These are phyloP conservation scores for Dioszegia hungarica DNA, from an alignment of 768 basidiomycete species.

Conservation along the genomic window DNA sequence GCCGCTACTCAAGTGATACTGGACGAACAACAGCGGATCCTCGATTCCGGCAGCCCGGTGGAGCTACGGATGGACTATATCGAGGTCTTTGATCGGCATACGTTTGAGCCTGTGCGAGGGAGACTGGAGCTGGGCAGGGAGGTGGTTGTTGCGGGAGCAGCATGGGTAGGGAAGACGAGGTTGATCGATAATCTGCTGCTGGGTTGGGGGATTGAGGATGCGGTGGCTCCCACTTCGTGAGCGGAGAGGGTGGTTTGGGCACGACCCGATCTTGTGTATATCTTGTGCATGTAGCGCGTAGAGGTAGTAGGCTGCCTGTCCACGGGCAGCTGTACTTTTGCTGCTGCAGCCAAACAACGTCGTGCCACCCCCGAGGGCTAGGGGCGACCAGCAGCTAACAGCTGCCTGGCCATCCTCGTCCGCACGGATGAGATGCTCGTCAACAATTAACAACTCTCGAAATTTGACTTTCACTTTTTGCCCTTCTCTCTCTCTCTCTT, in stretches of 20 bases:
- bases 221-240: neutral
- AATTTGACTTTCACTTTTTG: neutral
- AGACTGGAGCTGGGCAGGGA: conserved; percentile 46
- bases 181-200: conserved; percentile 89
- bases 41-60: conserved; percentile 48
- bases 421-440: too few relatives aligned
- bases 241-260: neutral
- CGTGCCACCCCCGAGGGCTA: too few relatives aligned
- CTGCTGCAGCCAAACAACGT: too few relatives aligned
- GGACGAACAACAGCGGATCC: conserved; percentile 21
- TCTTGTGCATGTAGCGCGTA: conserved; percentile 7
- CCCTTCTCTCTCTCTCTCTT: neutral
- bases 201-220: conserved; percentile 49
- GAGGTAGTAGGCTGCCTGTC: too few relatives aligned
- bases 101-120: conserved; percentile 61
- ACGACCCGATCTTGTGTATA: too few relatives aligned
- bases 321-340: too few relatives aligned
- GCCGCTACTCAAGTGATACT: conserved; percentile 21
- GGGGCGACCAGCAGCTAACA: too few relatives aligned
- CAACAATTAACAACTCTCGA: too few relatives aligned
- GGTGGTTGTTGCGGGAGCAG: conserved; percentile 76
- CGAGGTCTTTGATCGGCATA: conserved; percentile 75
- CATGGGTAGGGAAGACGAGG: conserved; percentile 79
- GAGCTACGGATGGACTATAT: conserved; percentile 74
- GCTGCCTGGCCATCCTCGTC: too few relatives aligned